These are phyloP conservation scores for Striga asiatica DNA, from an alignment of 257 asterid species.

Conservation along the genomic window DNA sequence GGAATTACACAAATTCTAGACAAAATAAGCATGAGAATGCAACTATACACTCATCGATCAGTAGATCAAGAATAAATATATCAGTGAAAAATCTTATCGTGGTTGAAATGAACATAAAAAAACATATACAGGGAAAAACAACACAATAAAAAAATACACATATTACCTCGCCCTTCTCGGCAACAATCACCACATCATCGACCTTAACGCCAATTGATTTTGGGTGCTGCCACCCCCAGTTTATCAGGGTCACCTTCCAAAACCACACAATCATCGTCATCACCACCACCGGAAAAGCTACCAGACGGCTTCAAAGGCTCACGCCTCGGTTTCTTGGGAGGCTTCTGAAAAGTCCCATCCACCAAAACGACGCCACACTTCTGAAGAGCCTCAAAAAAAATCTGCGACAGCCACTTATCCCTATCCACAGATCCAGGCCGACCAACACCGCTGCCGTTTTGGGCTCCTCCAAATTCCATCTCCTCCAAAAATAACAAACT, in stretches of 20 bases:
- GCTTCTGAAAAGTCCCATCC: conserved; percentile 26
- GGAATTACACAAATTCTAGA: background rate
- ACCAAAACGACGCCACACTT: conserved; percentile 46
- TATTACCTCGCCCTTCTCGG: conserved; percentile 91
- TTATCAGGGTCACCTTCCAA: conserved; percentile 70
- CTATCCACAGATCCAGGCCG: conserved; percentile 21
- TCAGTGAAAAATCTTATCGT: too few species aligned
- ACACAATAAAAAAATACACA: background rate
- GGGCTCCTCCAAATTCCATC: conserved; percentile 22
- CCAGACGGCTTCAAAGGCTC: conserved; percentile 14
- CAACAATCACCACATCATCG: conserved; percentile 52
- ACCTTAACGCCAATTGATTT: conserved; percentile 12
- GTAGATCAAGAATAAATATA: background rate
- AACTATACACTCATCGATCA: background rate
- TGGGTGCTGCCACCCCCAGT: conserved; percentile 12
- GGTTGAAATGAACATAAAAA: too few species aligned
- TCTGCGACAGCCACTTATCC: conserved; percentile 49
- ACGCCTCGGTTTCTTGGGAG: conserved; percentile 17
- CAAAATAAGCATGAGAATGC: background rate
- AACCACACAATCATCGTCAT: conserved; percentile 70
- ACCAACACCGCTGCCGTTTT: background rate
- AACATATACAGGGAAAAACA: too few species aligned
- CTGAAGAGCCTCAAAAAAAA: conserved; percentile 34
- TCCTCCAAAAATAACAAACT: conserved; percentile 31
- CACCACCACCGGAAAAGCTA: conserved; percentile 18